A percentile compares a stretch with the other conserved stretches of the same genome.
These are phyloP conservation scores for Gastrolobium villosum DNA, from an alignment of 306 rosid species.

Conservation along the genomic window DNA sequence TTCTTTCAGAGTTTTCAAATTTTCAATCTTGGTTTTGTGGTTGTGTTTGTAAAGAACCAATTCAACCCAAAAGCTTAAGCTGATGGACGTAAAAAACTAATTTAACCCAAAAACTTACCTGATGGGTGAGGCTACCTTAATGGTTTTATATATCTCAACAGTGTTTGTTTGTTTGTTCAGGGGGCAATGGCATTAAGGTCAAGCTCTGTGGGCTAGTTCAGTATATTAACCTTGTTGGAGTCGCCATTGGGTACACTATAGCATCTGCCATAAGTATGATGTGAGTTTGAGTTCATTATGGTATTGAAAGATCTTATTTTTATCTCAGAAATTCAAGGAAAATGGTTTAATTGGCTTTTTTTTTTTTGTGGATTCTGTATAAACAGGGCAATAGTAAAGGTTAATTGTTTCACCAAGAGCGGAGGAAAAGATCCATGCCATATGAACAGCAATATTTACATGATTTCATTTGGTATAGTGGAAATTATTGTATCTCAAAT, in stretches of 20 bases:
- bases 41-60: too few relatives aligned
- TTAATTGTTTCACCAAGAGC: conserved; percentile 75
- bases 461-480: conserved; percentile 77
- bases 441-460: conserved; percentile 75
- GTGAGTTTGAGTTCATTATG: conserved; percentile 53
- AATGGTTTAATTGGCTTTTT: conserved; percentile 22
- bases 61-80: too few relatives aligned
- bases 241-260: conserved; percentile 83
- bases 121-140: too few relatives aligned
- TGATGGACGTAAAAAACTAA: too few relatives aligned
- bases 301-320: neutral
- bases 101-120: too few relatives aligned
- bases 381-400: conserved; percentile 82
- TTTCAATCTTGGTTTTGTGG: conserved; percentile 7
- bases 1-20: neutral
- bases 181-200: conserved; percentile 67
- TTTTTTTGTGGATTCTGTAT: conserved; percentile 9
- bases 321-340: neutral
- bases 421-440: conserved; percentile 71
- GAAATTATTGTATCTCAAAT: conserved; percentile 81
- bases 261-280: conserved; percentile 85
- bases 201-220: conserved; percentile 84
- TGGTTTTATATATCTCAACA: too few relatives aligned
- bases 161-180: conserved; percentile 47
- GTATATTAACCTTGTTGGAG: conserved; percentile 77